Evolutionary conservation across 176 grass and related monocot species (phyloP), one percentile per base, ranked within the genome.

Genomic region (Stipa capillata): DNA sequence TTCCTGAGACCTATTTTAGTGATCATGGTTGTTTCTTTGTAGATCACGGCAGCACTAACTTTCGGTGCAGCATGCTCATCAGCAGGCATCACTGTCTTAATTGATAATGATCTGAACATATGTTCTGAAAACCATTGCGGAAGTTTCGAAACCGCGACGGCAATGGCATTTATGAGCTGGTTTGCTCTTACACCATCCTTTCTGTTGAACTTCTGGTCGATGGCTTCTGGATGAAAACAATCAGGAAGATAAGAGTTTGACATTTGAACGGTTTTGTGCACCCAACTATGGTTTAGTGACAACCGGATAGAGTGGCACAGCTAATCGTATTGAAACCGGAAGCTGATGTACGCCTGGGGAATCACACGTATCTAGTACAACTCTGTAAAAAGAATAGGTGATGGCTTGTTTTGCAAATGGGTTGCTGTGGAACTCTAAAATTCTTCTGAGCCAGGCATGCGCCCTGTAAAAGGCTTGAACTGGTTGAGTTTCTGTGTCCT

Each of bases 121-220:
- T 94, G 95, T 65, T 45, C 73, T 0, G 61, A 87, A 33, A 98
- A 98, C 45, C 87, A 94, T 16, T 98, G 95, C 63, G 81, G 77
- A 17, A 86, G 80, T 57, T 98, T 98, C 37, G 77, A 90, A 44
- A 87, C 83, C 3, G 83, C 95, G 8, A 90, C 86, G 17, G 87
- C 95, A 5, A 98, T 98, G 95, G 88, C 73, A 12, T 98, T 98
- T 78, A 85, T 98, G 50, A 94, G 95, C 72, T 98, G 92, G 74
- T 90, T 98, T 74, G 81, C 83, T 9, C 69, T 92, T 13, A 85
- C 83, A 0, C 95, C 92, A 1, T 90, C 89, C 5, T 89, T 90
- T 45, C 13, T 90, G 21, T 69, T 94, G 61, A 98, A 98, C 87
- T 72, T 92, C 28, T 85, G 78, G 77, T 83, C 92, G 16, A 32